Evolutionary conservation across 768 basidiomycete genomes (phyloP).

Genomic region (Porphyrellus cyaneotinctus): DNA sequence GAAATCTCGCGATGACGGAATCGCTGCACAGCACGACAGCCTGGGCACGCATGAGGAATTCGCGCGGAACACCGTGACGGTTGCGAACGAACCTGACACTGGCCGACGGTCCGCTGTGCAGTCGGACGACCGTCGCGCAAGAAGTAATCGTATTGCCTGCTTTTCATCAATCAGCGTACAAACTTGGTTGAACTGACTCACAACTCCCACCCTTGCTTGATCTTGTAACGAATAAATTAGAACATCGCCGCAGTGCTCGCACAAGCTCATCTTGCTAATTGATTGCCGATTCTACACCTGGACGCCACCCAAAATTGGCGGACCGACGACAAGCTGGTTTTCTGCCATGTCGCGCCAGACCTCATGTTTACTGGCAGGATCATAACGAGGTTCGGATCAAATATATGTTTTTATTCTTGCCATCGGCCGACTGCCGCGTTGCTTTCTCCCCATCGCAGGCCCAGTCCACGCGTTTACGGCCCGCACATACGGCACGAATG

Average conservation of each 20-base stretch:
- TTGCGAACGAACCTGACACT: slow-evolving; percentile 10
- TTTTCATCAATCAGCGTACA: not conserved
- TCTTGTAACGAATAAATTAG: not conserved
- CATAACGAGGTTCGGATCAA: not conserved
- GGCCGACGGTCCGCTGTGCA: not conserved
- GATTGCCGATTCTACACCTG: slow-evolving; percentile 1
- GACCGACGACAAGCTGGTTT: not conserved
- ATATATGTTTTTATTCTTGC: too few species aligned
- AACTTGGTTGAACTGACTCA: not conserved
- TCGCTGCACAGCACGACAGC: slow-evolving; percentile 4
- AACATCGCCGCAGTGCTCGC: slow-evolving; percentile 9
- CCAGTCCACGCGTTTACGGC: too few species aligned
- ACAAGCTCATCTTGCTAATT: not conserved
- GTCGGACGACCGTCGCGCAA: not conserved
- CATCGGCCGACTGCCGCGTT: not conserved
- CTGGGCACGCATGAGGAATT: slow-evolving; percentile 20
- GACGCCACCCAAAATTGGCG: not conserved
- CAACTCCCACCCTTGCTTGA: not conserved
- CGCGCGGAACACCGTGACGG: slow-evolving; percentile 17
- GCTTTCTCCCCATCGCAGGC: not conserved
- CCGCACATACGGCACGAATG: too few species aligned
- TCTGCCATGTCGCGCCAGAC: slow-evolving; percentile 5
- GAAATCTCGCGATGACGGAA: slow-evolving; percentile 19
- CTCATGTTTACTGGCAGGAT: not conserved
- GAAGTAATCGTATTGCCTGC: slow-evolving; percentile 8